phyloP scores from a whole-genome alignment of 495 filamentous ascomycete genomes.

The Talaromyces liani region DNA sequence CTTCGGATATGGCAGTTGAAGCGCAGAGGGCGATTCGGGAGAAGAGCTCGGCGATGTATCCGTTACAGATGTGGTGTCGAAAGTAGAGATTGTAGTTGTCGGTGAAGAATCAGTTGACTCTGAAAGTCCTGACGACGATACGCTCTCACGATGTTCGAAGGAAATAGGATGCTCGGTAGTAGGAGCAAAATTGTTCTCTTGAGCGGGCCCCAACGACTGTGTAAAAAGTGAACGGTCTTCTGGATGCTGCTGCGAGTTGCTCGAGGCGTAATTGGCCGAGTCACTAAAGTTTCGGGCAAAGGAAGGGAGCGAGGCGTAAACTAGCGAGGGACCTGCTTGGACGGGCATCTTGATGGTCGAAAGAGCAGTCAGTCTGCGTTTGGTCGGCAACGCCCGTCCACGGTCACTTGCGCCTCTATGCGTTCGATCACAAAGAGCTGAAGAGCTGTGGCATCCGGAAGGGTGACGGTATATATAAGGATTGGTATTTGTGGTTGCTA shows the following conservation, averaged over 20 bases:
- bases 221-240: constrained; percentile 3
- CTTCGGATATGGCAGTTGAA: constrained; percentile 35
- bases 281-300: constrained; percentile 15
- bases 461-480: constrained; percentile 12
- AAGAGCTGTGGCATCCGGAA: constrained; percentile 17
- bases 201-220: not conserved
- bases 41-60: constrained; percentile 90
- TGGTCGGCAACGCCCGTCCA: constrained; percentile 22
- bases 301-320: constrained; percentile 59
- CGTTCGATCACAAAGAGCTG: constrained; percentile 13
- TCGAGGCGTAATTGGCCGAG: not conserved
- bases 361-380: constrained; percentile 18
- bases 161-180: constrained; percentile 23
- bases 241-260: not conserved
- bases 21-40: constrained; percentile 72
- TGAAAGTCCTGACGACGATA: constrained; percentile 66
- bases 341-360: constrained; percentile 31
- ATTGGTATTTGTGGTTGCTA: constrained; percentile 29
- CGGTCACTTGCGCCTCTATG: constrained; percentile 15
- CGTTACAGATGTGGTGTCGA: constrained; percentile 80
- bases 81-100: constrained; percentile 89
- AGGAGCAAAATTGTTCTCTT: constrained; percentile 18
- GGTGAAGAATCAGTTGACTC: constrained; percentile 92
- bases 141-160: constrained; percentile 34
- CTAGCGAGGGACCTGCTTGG: constrained; percentile 38